These are phyloP conservation scores for Plasmodium ovale DNA, from an alignment of 169 alveolate species.

Conservation along the genomic window DNA sequence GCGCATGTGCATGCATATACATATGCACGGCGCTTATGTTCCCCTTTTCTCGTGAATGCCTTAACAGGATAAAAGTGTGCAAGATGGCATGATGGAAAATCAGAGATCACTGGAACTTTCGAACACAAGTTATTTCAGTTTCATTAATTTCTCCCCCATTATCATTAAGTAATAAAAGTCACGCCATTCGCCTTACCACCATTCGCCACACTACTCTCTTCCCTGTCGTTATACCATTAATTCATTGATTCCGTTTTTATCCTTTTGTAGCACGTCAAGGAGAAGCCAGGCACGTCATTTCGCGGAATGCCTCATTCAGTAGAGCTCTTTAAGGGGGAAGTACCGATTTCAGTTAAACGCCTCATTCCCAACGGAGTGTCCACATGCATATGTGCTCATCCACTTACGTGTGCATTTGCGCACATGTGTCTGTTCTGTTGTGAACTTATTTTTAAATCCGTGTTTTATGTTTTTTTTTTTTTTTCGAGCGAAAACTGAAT, in stretches of 20 bases:
- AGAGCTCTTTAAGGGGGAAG: background rate
- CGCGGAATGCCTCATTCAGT: background rate
- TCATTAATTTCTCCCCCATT: conserved; percentile 24
- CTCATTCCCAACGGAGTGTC: too few relatives aligned
- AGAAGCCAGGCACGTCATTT: background rate
- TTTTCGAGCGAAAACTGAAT: background rate
- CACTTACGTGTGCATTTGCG: too few relatives aligned
- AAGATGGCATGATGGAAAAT: conserved; percentile 2
- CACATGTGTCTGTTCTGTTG: too few relatives aligned
- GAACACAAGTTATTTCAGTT: conserved; percentile 8
- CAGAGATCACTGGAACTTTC: conserved; percentile 11
- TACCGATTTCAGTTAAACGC: too few relatives aligned
- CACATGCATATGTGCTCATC: too few relatives aligned
- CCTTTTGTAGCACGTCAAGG: background rate
- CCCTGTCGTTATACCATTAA: background rate
- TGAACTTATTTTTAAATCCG: too few relatives aligned
- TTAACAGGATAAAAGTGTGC: conserved; percentile 26
- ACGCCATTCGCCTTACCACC: background rate
- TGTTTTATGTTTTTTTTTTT: conserved; percentile 6
- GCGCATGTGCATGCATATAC: background rate
- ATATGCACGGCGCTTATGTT: background rate
- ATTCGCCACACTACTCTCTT: background rate
- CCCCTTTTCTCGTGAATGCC: background rate
- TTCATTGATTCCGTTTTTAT: background rate
- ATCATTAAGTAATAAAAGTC: background rate